Evolutionary conservation across 1,284 basidiomycete genomes (phyloP), one percentile per base, ranked within the genome.

Genomic region (Marasmius sp.): DNA sequence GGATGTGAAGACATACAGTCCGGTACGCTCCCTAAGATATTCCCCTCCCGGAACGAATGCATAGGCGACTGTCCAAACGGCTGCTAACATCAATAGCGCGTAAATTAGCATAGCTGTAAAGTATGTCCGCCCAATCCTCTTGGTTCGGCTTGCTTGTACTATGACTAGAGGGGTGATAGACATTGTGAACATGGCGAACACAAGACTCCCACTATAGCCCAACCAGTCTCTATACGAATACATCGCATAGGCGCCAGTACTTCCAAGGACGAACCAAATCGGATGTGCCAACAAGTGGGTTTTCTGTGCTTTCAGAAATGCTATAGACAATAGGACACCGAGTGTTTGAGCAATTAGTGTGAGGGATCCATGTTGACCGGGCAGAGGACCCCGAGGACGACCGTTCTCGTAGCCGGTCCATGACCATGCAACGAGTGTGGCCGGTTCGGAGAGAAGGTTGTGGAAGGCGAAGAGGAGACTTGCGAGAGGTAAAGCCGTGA

Each of bases 11-110:
- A 77, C 85, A 71, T 69, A 89, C 83, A 88, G 58, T 70, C 93
- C 88, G 9, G 93, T 94, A 22, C 91, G 80, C 75, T 97, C 95
- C 27, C 95, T 81, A 61, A 98, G 79, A 65, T 88, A 80, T 66
- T 82, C 75, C 0, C 94, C 95, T 1, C 91, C 91, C 0, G 95
- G 95, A 2, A 97, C 93, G 69, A 97, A 97, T 0, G 95, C 95
- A 75, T 98, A 97, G 0, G 95, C 95, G 52, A 94, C 93, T 0
- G 94, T 95, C 75, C 93, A 88, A 6, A 91, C 85, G 63, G 87
- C 89, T 33, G 86, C 85, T 18, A 94, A 80, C 62, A 85, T 86
- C 57, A 94, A 77, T 38, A 93, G 43, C 61, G 83, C 82, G 60
- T 89, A 87, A 12, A 88, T 75, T n/a, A 88, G 69, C 75, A 91